Conservation (phyloP, 768 basidiomycete species). For the Gloeophyllum trabeum region DNA sequence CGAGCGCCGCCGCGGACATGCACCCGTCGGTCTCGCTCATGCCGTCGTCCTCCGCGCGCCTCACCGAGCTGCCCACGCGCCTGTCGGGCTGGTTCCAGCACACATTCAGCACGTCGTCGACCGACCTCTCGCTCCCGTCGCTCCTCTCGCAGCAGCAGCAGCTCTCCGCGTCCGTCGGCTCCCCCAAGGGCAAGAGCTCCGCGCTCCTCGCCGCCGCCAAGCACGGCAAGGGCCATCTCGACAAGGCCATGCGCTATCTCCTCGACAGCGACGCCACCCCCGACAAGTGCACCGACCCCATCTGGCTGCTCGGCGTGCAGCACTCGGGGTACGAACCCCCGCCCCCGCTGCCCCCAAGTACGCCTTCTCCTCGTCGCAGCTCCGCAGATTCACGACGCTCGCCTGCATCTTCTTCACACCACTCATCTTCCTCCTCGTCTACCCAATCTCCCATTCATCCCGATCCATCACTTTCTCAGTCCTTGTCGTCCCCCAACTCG, state of each 20-base stretch:
- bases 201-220: slow-evolving; percentile 59
- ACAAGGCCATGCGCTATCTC: slow-evolving; percentile 83
- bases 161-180: slow-evolving; percentile 16
- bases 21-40: slow-evolving; percentile 31
- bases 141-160: slow-evolving; percentile 40
- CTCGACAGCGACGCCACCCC: slow-evolving; percentile 83
- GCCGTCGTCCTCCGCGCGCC: slow-evolving; percentile 35
- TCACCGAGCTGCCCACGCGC: slow-evolving; percentile 62
- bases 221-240: slow-evolving; percentile 65
- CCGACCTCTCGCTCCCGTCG: slow-evolving; percentile 57
- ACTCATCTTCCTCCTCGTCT: slow-evolving; percentile 9
- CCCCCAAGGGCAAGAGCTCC: slow-evolving; percentile 33
- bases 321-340: slow-evolving; percentile 63
- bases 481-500: slow-evolving; percentile 12
- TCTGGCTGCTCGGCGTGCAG: slow-evolving; percentile 83
- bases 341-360: slow-evolving; percentile 12
- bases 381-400: slow-evolving; percentile 31
- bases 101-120: slow-evolving; percentile 60
- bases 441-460: background rate
- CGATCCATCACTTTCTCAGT: slow-evolving; percentile 17
- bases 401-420: slow-evolving; percentile 14
- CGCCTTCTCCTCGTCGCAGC: slow-evolving; percentile 19
- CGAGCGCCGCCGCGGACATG: slow-evolving; percentile 25
- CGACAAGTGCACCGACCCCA: slow-evolving; percentile 71
- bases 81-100: slow-evolving; percentile 78